A percentile compares a stretch with the other conserved stretches of the same genome.
These are phyloP conservation scores for Fusarium succisae DNA, from an alignment of 2,329 filamentous ascomycete species.

Conservation along the genomic window DNA sequence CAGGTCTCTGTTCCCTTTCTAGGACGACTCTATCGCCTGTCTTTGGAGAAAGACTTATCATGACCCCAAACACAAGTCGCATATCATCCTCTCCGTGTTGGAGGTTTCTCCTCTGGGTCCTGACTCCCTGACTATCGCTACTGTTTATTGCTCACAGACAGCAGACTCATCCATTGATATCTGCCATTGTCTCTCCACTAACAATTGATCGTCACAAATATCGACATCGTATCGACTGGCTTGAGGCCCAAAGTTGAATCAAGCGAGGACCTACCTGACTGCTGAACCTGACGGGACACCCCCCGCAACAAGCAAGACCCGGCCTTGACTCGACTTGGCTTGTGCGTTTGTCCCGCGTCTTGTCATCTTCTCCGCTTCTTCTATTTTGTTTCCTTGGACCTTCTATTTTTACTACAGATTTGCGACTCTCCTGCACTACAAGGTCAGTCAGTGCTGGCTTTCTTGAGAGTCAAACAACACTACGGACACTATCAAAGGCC, in stretches of 20 bases:
- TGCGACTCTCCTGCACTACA: slow-evolving; percentile 3
- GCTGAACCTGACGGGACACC: slow-evolving; percentile 16
- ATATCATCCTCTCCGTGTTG: slow-evolving; percentile 52
- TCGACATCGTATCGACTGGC: slow-evolving; percentile 13
- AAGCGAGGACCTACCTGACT: slow-evolving; percentile 18
- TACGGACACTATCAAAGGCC: background rate
- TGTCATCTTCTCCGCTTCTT: slow-evolving; percentile 24
- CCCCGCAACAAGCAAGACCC: slow-evolving; percentile 14
- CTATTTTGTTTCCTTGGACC: slow-evolving; percentile 24
- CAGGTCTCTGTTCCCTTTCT: slow-evolving; percentile 28
- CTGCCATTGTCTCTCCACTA: slow-evolving; percentile 6
- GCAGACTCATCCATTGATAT: background rate
- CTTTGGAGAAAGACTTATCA: slow-evolving; percentile 47
- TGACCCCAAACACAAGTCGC: slow-evolving; percentile 51
- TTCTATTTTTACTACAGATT: slow-evolving; percentile 19
- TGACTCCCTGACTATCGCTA: slow-evolving; percentile 50
- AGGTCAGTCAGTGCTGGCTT: slow-evolving; percentile 25
- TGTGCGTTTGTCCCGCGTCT: slow-evolving; percentile 4
- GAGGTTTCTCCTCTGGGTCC: slow-evolving; percentile 53
- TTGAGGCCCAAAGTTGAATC: slow-evolving; percentile 25
- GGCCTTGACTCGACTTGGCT: background rate
- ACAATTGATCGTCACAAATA: slow-evolving; percentile 10
- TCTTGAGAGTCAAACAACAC: background rate
- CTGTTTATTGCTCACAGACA: background rate
- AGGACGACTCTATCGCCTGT: slow-evolving; percentile 22